Base-by-base conservation (phyloP, 2,329 filamentous ascomycete genomes). In the Pseudocercospora fijiensis region DNA sequence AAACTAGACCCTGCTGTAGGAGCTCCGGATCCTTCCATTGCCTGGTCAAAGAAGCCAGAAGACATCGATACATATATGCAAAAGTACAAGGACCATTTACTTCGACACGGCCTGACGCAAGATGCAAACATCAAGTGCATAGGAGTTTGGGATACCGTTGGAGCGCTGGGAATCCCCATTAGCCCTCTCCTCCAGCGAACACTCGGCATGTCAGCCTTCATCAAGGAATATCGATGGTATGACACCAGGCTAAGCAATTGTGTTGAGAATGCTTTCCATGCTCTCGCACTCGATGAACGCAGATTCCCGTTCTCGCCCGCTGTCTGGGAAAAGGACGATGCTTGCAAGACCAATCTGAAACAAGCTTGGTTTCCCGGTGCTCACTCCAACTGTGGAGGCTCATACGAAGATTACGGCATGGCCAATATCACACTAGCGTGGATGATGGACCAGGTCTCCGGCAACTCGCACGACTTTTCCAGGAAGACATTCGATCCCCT, bases 341-440 rank as follows among this genome's bases (percentile, higher is more conserved):
- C 64, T 11, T 69, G 70, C 43, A 67, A 63, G 8, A 76, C 74
- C 8, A 73, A 77, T 26, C 72, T 85, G 27, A 77, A 79, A n/a
- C 83, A 85, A 70, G 80, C 82, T 8, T 85, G 84, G 84, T 85
- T 85, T 61, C 82, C 83, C 0, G 84, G 84, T 5, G 79, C 78
- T 28, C 84, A 86, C 67, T 77, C 79, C 7, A 83, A 85, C 61
- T 75, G 84, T 5, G 84, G 84, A 3, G 83, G 83, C 20, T 81
- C 81, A 0, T 76, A 76, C 28, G 65, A 68, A 9, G 75, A 76
- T 41, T 70, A 72, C 8, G 72, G 74, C 4, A 73, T 77, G 16
- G 30, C 30, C 1, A 33, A 33, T 13, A 33, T 33, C 2, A 33
- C 30, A 13, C 11, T 33, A 13, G 30, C 30, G 30, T 33, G 30